Evolutionary conservation across 352 stramenopile genomes (phyloP), one percentile per base, ranked within the genome.

Genomic region (Thraustochytrium striatum): DNA sequence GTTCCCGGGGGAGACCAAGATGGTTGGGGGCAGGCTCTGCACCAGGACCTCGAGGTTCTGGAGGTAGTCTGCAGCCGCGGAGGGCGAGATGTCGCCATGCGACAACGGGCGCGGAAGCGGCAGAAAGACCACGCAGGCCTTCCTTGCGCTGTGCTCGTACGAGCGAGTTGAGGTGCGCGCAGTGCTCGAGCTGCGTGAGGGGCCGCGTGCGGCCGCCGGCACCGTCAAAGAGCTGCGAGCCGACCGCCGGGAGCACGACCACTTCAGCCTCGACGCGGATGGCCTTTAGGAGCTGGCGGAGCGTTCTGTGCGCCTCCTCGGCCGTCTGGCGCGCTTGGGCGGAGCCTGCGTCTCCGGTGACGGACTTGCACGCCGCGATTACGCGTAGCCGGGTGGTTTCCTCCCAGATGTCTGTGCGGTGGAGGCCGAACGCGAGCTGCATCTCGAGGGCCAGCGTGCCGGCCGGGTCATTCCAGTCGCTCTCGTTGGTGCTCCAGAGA

Each of bases 401-500:
- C 36, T 52, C 38, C 72, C 72, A 81, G n/a, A 81, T 62, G 32
- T 81, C 59, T 9, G 59, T 79, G n/a, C 65, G 61, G 19, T 61
- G 72, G 0, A 81, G 65, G n/a, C 32, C 55, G 47, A 44, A 39
- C 0, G 72, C 72, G 16, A 81, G 43, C 50, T 81, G 72, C 72
- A 81, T 57, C 13, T 43, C 21, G 7, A 81, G 59, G 2, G 38
- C 33, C 8, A 78, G 52, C 13, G 39, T 57, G 2, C 72, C 57
- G 43, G 72, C 58, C 9, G 59, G 59, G 30, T 70, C 59, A n/a
- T 70, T 70, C 59, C 59, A 70, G 21, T 70, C 59, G 36, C 35
- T 53, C 41, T 70, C 59, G 25, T 70, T 38, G 8, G 85, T 85
- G 30, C 89, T 85, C 87, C 87, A 91, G 16, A 90, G 85, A 47